Conservation (phyloP, 192 early-diverging fungal species). For the Dispira parvispora region DNA sequence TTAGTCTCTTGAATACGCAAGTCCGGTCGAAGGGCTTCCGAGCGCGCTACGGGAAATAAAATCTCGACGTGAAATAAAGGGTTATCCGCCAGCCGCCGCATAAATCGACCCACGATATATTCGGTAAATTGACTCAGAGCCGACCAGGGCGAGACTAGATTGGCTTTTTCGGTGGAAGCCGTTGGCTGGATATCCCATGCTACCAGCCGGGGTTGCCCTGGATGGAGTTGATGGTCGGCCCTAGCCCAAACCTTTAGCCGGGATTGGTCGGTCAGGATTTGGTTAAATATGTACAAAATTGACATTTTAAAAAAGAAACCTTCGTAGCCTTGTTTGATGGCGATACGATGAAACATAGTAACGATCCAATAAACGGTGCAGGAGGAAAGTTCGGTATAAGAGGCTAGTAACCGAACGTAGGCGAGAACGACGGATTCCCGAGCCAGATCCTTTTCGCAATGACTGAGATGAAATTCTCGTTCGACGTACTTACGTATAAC, state of each 20-base stretch:
- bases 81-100: background rate
- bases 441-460: constrained; percentile 4
- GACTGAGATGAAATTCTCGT: constrained; percentile 1
- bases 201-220: background rate
- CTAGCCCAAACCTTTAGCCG: background rate
- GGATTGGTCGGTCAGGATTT: constrained; percentile 4
- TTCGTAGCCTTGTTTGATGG: constrained; percentile 5
- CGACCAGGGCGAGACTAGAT: constrained; percentile 1
- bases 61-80: background rate
- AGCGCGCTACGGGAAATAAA: background rate
- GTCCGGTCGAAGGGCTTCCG: constrained; percentile 7
- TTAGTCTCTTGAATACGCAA: background rate
- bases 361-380: constrained; percentile 7
- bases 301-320: constrained; percentile 10
- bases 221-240: background rate
- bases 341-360: constrained; percentile 6
- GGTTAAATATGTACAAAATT: constrained; percentile 3
- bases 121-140: constrained; percentile 1
- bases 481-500: background rate
- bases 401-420: background rate
- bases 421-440: background rate
- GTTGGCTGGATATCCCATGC: background rate
- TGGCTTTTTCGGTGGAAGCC: too few species aligned
- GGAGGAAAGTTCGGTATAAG: constrained; percentile 1
- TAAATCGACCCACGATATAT: background rate